Evolutionary conservation across 2,329 filamentous ascomycete species (phyloP).

Genomic region (Verruconis gallopava): DNA sequence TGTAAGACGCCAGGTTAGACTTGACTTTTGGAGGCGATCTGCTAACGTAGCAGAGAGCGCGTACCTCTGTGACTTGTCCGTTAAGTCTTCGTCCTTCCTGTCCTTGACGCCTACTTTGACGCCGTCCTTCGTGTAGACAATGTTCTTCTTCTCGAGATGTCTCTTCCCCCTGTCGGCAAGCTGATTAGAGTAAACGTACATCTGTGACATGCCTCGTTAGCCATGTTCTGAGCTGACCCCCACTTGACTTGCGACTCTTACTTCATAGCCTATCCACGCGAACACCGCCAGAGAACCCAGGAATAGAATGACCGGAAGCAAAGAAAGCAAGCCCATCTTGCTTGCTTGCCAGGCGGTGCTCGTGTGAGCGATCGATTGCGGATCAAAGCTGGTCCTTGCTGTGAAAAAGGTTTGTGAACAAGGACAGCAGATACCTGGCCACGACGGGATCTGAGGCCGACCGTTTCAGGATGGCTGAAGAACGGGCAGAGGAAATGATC

Average conservation of each 20-base stretch:
- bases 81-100: conserved; percentile 54
- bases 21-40: no score
- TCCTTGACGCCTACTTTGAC: conserved; percentile 56
- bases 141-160: conserved; percentile 63
- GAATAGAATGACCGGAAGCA: conserved; percentile 55
- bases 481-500: no score
- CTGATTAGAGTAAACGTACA: conserved; percentile 55
- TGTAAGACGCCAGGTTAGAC: no score
- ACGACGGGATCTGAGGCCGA: no score
- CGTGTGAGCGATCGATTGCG: background rate
- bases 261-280: conserved; percentile 56
- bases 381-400: background rate
- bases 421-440: no score
- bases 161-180: conserved; percentile 52
- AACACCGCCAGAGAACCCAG: conserved; percentile 43
- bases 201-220: conserved; percentile 18
- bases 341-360: background rate
- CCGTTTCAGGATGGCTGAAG: no score
- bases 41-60: no score
- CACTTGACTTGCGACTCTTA: conserved; percentile 13
- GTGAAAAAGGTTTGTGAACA: background rate
- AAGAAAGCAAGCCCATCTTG: conserved; percentile 23
- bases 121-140: conserved; percentile 63
- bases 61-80: conserved; percentile 56
- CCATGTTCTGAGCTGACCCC: background rate